Conservation (phyloP, 306 rosid species). For the Clitoria ternatea region DNA sequence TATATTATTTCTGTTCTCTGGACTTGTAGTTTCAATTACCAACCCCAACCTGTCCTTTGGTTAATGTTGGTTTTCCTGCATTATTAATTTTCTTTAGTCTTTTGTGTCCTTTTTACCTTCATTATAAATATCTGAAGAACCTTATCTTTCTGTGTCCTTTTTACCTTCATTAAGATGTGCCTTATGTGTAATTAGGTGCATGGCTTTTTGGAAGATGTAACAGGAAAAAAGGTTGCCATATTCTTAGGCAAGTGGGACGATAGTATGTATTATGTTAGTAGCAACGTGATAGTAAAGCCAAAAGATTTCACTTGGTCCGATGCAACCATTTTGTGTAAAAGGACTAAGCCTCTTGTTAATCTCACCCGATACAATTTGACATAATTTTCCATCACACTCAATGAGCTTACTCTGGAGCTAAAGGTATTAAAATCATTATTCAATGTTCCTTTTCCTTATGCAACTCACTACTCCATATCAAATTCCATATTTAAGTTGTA, state of each 20-base stretch:
- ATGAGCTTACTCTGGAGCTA: conserved; percentile 76
- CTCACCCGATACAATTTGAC: conserved; percentile 92
- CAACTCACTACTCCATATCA: too few relatives aligned
- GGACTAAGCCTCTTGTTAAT: conserved; percentile 53
- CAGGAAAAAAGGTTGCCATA: conserved; percentile 61
- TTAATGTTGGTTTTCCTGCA: not conserved
- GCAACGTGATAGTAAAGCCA: conserved; percentile 51
- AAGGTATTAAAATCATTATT: conserved; percentile 59
- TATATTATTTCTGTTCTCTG: too few relatives aligned
- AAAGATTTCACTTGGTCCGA: conserved; percentile 48
- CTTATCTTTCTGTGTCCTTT: too few relatives aligned
- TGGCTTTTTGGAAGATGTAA: conserved; percentile 76
- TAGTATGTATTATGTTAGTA: conserved; percentile 56
- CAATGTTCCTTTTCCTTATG: conserved; percentile 31
- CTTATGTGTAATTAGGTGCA: conserved; percentile 43
- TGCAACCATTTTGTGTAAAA: conserved; percentile 71
- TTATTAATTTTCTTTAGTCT: not conserved
- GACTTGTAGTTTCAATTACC: too few relatives aligned
- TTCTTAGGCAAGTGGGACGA: conserved; percentile 96
- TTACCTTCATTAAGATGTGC: not conserved
- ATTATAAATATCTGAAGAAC: too few relatives aligned
- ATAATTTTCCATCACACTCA: conserved; percentile 81
- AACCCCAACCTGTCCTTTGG: too few relatives aligned
- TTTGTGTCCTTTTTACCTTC: too few relatives aligned
- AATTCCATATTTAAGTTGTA: too few relatives aligned